Evolutionary conservation across 179 eudicot genomes (phyloP).

Genomic region (Beta lomatogona): DNA sequence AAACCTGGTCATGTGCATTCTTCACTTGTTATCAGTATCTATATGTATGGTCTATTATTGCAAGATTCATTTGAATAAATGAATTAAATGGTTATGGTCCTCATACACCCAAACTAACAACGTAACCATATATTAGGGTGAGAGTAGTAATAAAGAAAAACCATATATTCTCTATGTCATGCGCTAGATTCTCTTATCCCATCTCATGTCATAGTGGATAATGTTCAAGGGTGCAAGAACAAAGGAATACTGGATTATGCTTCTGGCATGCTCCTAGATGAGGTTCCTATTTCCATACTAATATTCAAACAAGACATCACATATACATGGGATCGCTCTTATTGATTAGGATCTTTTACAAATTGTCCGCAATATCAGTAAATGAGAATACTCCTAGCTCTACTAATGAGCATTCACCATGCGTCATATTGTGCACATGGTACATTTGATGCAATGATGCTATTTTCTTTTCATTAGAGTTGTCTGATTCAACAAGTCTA

Average conservation of each 20-base stretch:
- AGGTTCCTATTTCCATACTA: background rate
- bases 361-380: too few relatives aligned
- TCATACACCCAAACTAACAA: constrained; percentile 12
- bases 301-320: too few relatives aligned
- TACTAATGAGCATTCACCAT: too few relatives aligned
- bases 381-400: too few relatives aligned
- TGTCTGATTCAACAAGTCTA: too few relatives aligned
- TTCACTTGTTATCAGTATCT: background rate
- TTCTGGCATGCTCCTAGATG: background rate
- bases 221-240: constrained; percentile 6
- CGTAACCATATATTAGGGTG: background rate
- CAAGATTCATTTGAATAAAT: background rate
- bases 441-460: too few relatives aligned
- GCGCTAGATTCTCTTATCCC: constrained; percentile 3
- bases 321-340: too few relatives aligned
- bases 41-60: constrained; percentile 3
- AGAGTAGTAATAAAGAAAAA: constrained; percentile 3
- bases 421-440: too few relatives aligned
- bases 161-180: constrained; percentile 32
- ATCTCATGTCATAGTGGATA: constrained; percentile 24
- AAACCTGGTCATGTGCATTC: constrained; percentile 27
- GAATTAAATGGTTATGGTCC: constrained; percentile 22
- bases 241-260: constrained; percentile 6
- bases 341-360: too few relatives aligned
- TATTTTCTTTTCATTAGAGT: too few relatives aligned